Base-by-base conservation (phyloP, 768 basidiomycete species). In the Xerocomus brunneocitrinus region DNA sequence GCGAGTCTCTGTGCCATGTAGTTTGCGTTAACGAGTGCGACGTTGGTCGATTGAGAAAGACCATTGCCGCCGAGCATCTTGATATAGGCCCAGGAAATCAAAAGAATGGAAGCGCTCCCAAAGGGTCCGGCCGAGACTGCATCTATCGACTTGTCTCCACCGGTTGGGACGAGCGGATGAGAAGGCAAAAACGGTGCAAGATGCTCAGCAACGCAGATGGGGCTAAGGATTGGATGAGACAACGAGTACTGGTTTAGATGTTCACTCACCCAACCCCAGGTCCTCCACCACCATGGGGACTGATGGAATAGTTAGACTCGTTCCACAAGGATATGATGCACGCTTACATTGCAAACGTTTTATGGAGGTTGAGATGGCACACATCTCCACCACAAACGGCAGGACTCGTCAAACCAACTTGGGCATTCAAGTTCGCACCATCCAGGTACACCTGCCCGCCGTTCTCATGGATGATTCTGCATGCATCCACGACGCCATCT, bases 51-150 rank as follows among this genome's bases (percentile, higher is more conserved):
- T 54, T 92, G 81, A 24, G 84, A 81, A 27, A 99, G 80, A 7
- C 97, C 97, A 51, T 82, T 75, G 8, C 95, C 95, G 27, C 97
- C 97, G n/a, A 99, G 82, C 97, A 99, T 98, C 75, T 91, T 95
- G 79, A 97, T 91, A 71, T 97, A 99, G 12, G 97, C 95, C 95
- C 95, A 98, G 0, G 95, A 98, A 63, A 98, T 98, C 56, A 95
- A 79, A 44, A 91, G 85, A 63, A 99, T 94, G 7, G 92, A 95
- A 3, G 97, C 91, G 59, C 92, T 95, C 42, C 97, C 95, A 66
- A 84, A 98, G 0, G 94, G 97, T 2, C 89, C 93, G 0, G 91
- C 91, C 8, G 95, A 84, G 43, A 98, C 87, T 6, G 97, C 90
- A 30, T 86, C 76, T 57, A 99, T 98, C 2, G 87, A 83, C 47